Evolutionary conservation across 1,139 yeast genomes (phyloP), one percentile per base, ranked within the genome.

Genomic region (Magnusiomyces magnusii): DNA sequence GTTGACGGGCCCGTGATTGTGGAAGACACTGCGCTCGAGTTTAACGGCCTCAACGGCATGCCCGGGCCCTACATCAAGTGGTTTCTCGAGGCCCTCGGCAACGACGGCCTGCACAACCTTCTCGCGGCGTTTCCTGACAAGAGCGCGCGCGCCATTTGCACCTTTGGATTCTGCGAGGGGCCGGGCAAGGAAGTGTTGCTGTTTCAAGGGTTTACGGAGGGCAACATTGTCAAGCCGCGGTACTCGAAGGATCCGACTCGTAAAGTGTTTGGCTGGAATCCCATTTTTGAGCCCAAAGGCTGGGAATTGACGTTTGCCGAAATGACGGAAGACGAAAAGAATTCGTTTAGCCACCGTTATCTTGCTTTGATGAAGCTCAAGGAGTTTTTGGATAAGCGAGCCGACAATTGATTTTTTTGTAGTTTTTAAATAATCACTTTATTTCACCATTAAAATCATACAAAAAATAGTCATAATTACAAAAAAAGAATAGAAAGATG

Each of bases 51-150:
- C 70, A 84, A 87, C 57, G 85, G 84, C 21, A 80, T 95, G 59
- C 99, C 99, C 1, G 99, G 99, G 9, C 98, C 99, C 0, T 83
- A 83, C 67, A 81, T 83, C 72, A 92, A 92, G 73, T 92, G 98
- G 98, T 92, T 92, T 74, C 80, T 88, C 55, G 75, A 84, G 61
- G 75, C 82, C 19, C 72, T 91, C 63, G 96, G 96, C 0, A 78
- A 87, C 57, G 80, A 79, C 24, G 93, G 92, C 2, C 75, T 91
- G 61, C 88, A 85, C 58, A 83, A 87, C 66, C 80, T 93, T 86
- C 77, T 95, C 53, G 81, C 75, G 63, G 88, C 87, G 56, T 93
- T 87, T 69, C 91, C 86, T 58, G 89, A 90, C 72, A 91, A 91
- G 70, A 75, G 84, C 7, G 99, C 97, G 2, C 80, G 83, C 62